These are phyloP conservation scores for Coix lacrymajobi DNA, from an alignment of 176 grass and related monocot genomes.

Conservation along the genomic window DNA sequence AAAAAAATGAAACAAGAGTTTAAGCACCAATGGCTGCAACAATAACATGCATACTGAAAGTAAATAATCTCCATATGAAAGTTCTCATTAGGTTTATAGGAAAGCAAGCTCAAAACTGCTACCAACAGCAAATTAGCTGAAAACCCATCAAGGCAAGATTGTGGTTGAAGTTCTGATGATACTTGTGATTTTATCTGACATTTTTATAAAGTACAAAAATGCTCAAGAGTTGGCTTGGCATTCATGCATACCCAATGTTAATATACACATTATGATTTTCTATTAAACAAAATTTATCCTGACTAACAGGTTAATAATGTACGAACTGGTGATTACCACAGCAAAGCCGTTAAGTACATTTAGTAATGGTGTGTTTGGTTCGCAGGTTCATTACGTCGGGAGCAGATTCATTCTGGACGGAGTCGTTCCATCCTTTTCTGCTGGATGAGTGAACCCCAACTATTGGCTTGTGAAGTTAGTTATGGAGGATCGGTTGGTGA, in stretches of 20 bases:
- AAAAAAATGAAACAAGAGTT: background rate
- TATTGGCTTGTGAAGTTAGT: too few relatives aligned
- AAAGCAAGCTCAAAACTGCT: background rate
- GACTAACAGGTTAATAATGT: background rate
- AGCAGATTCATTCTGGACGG: too few relatives aligned
- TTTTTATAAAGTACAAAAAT: background rate
- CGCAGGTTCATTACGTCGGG: too few relatives aligned
- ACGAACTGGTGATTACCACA: background rate
- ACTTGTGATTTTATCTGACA: background rate
- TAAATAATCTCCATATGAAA: background rate
- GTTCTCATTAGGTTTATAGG: background rate
- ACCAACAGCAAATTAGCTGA: background rate
- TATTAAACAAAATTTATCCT: background rate
- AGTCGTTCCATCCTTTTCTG: too few relatives aligned
- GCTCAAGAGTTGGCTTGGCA: background rate
- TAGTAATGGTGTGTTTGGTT: too few relatives aligned
- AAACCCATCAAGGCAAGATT: background rate
- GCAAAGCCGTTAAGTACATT: background rate
- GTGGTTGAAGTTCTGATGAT: background rate
- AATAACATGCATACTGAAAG: background rate
- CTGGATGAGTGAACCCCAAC: too few relatives aligned
- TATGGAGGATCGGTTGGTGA: too few relatives aligned
- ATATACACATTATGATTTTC: background rate
- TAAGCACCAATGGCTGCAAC: constrained; percentile 1
- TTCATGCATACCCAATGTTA: background rate